Conservation (phyloP, 306 rosid genomes). For the Inga laurina region DNA sequence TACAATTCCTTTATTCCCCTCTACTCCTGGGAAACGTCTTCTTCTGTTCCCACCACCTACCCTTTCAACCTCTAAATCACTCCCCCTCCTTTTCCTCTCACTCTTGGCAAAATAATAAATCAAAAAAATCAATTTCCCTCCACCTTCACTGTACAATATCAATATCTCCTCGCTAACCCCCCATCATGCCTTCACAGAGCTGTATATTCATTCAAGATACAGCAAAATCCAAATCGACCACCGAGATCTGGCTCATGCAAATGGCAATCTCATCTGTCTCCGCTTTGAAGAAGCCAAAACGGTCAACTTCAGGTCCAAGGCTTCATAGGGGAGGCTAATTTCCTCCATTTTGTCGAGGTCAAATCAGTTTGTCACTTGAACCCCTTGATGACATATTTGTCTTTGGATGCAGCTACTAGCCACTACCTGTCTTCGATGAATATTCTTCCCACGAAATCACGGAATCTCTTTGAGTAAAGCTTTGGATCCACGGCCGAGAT, state of each 20-base stretch:
- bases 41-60: conserved; percentile 34
- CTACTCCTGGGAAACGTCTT: conserved; percentile 38
- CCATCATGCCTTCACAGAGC: conserved; percentile 40
- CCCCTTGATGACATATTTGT: not conserved
- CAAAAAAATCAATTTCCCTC: conserved; percentile 39
- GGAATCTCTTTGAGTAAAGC: conserved; percentile 88
- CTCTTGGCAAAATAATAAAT: not conserved
- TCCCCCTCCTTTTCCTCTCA: not conserved
- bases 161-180: conserved; percentile 34
- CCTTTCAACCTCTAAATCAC: conserved; percentile 46
- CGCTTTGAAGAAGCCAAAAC: not conserved
- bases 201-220: conserved; percentile 41
- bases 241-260: not conserved
- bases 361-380: not conserved
- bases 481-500: conserved; percentile 99
- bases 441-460: conserved; percentile 84
- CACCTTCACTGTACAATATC: conserved; percentile 55
- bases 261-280: conserved; percentile 19
- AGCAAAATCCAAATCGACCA: not conserved
- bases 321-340: not conserved
- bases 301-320: conserved; percentile 9
- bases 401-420: not conserved
- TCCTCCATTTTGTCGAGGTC: not conserved
- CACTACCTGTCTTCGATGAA: conserved; percentile 75
- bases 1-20: conserved; percentile 44